Base-by-base conservation (phyloP, 257 asterid genomes). In the Fraxinus quadrangulata region DNA sequence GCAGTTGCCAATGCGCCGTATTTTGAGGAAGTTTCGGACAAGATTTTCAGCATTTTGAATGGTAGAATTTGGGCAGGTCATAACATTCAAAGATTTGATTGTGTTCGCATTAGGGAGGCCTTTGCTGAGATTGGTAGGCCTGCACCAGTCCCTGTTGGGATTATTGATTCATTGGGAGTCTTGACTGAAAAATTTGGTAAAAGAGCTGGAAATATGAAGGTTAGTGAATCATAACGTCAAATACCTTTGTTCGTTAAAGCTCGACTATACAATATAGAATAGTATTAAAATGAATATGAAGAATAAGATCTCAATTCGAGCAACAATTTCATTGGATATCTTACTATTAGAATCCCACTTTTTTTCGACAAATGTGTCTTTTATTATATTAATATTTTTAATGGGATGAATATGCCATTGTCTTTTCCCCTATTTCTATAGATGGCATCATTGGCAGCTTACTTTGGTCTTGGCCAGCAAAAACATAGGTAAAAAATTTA, bases 141-240 rank as follows among this genome's bases (percentile, higher is more conserved):
- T 47, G 81, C 92, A 0, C 99, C 99, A 0, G 73, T 51, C 14
- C 92, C 99, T 3, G 84, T 79, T 66, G 98, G 96, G 61, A 81
- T 92, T 0, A 88, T 96, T 4, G 99, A 96, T 83, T 93, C 99
- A 0, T 83, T 96, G 76, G 92, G 90, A 56, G 82, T 96, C 31
- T 86, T 93, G 45, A 82, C 88, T 0, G 80, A 84, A 66, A 96
- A 84, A 82, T 96, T 96, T 81, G 98, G 99, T 2, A 89, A 77
- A 83, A 86, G 99, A 77, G 99, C 98, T 34, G 99, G 99, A 49
- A 88, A 96, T 80, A 96, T 96, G 99, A 96, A 96, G 98, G 99
- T 93, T 73, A 14, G 77, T 63, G 69, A 3, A 63, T 11, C 36
- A 24, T 24, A 23, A 24, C 19, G 19, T 63, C 69, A 12, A 23